Evolutionary conservation across 2,329 filamentous ascomycete species (phyloP), one percentile per base, ranked within the genome.

Genomic region (Aspergillus sergii): DNA sequence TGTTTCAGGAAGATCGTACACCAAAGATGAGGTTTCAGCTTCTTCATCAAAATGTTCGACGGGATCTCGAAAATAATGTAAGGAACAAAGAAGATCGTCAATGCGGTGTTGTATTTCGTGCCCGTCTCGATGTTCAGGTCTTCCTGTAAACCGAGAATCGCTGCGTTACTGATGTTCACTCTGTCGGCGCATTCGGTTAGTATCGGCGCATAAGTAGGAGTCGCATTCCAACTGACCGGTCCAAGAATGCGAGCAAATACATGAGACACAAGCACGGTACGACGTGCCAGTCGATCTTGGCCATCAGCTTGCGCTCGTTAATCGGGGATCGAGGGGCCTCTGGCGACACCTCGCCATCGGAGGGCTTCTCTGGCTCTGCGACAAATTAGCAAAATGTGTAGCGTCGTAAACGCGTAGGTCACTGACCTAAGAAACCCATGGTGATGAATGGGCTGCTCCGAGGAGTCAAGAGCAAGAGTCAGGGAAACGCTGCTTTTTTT

Each of bases 51-150:
- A 60, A 93, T 85, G 72, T 91, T 91, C 67, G 88, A 90, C 0
- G 89, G 89, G 61, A 94, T 91, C 80, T 80, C 78, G 56, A 75
- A 80, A 59, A 91, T 71, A 69, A 91, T 82, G 74, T 94, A 94
- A 0, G 91, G 91, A 1, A 94, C 85, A 77, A 94, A 94, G 80
- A 94, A 94, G 72, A 94, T 92, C 61, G 89, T 90, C 64, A 94
- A 82, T 1, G 89, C 89, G 16, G 88, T 91, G 76, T 93, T 94
- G 79, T 91, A 94, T 72, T 91, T 80, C 8, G 74, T 82, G 26
- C 83, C 79, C 0, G 68, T 67, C 14, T 56, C 76, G 34, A 94
- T 84, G 2, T 81, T 65, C 6, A 94, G 82, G 66, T 94, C 91
- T 10, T 82, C 72, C 28, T 82, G 81, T 14, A 94, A 80, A 43